Percentiles rank a stretch among this genome's conserved stretches.
These are phyloP conservation scores for Edaphochlamys debaryana DNA, from an alignment of 139 green algal genomes.

Conservation along the genomic window DNA sequence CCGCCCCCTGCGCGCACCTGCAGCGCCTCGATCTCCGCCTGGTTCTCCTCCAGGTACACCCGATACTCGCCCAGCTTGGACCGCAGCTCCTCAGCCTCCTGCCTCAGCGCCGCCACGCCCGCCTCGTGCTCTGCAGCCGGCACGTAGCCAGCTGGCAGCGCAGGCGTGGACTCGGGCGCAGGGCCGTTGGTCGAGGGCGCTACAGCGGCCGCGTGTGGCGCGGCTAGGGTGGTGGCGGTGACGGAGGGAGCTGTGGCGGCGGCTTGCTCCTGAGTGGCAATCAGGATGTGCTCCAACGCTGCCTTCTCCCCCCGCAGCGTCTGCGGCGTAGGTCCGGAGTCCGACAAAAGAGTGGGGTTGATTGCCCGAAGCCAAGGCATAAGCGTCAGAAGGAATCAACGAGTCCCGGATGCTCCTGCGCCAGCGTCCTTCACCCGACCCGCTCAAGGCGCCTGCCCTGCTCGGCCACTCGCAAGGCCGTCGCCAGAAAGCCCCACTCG, in stretches of 20 bases:
- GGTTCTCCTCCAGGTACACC: constrained; percentile 24
- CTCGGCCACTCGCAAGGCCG: background rate
- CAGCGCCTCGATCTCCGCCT: constrained; percentile 32
- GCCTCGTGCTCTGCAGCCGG: background rate
- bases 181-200: no score
- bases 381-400: background rate
- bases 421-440: background rate
- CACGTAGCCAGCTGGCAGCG: background rate
- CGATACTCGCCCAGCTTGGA: constrained; percentile 29
- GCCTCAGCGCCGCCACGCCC: background rate
- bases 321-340: background rate
- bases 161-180: no score
- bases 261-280: no score
- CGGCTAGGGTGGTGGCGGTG: no score
- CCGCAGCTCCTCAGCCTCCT: background rate
- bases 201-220: no score
- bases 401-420: background rate
- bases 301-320: constrained; percentile 24
- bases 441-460: background rate
- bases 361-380: background rate
- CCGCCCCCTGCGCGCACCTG: constrained; percentile 8
- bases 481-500: background rate
- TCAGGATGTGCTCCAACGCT: background rate
- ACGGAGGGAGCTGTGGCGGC: no score
- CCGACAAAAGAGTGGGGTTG: no score